Evolutionary conservation across 768 basidiomycete species (phyloP).

Genomic region (Mycena chlorophos): DNA sequence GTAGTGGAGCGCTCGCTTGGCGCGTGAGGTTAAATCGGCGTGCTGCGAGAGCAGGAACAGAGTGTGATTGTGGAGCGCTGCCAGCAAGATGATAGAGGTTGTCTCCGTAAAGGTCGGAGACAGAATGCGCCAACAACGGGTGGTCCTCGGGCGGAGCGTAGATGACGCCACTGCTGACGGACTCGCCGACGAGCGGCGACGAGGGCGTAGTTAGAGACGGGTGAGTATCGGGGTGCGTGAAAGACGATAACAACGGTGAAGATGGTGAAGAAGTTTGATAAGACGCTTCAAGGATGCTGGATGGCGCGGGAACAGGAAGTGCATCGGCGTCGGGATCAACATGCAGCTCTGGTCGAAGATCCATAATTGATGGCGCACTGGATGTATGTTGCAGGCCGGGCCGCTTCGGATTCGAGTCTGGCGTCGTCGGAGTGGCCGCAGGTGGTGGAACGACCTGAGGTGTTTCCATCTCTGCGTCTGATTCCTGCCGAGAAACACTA

Average conservation of each 20-base stretch:
- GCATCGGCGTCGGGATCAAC: background rate
- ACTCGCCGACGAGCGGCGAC: background rate
- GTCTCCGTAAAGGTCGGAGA: background rate
- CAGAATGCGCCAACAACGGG: slow-evolving; percentile 1
- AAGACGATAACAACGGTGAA: background rate
- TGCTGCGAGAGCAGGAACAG: slow-evolving; percentile 27
- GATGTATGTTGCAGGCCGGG: background rate
- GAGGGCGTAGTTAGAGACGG: background rate
- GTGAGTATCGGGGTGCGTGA: slow-evolving; percentile 1
- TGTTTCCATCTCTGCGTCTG: background rate
- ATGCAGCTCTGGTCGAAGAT: background rate
- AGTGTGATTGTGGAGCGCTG: background rate
- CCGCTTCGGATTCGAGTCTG: slow-evolving; percentile 18
- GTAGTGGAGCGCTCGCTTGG: slow-evolving; percentile 50
- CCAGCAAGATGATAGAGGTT: background rate
- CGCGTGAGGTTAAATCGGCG: slow-evolving; percentile 45
- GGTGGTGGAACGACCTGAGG: background rate
- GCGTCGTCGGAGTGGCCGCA: slow-evolving; percentile 15
- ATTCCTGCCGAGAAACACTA: slow-evolving; percentile 4
- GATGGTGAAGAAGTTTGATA: background rate
- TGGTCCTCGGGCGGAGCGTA: background rate
- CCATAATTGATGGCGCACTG: background rate
- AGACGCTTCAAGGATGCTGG: slow-evolving; percentile 1
- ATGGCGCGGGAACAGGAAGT: background rate
- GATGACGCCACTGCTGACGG: background rate